Conservation (phyloP, 768 basidiomycete genomes). For the Psilocybe tampanensis region DNA sequence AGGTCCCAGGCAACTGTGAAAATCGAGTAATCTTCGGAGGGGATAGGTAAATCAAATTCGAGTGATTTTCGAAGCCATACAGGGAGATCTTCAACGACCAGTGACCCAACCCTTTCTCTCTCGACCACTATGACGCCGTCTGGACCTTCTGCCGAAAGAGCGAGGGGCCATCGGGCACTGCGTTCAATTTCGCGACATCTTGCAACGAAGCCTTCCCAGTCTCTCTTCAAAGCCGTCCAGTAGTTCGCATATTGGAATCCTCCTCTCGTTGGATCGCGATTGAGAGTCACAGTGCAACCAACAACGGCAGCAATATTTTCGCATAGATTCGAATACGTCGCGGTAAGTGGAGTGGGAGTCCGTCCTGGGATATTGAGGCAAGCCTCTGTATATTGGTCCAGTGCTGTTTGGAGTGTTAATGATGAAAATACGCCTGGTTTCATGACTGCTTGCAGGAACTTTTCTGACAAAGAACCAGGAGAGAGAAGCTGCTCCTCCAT, state of each 20-base stretch:
- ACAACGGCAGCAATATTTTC: slow-evolving; percentile 85
- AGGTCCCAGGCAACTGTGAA: slow-evolving; percentile 67
- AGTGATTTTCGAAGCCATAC: slow-evolving; percentile 58
- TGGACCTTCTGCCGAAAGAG: slow-evolving; percentile 51
- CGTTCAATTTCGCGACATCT: slow-evolving; percentile 91
- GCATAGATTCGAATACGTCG: slow-evolving; percentile 64
- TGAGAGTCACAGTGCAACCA: slow-evolving; percentile 79
- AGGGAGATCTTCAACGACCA: slow-evolving; percentile 69
- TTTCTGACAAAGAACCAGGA: slow-evolving; percentile 72
- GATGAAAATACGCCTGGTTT: slow-evolving; percentile 88
- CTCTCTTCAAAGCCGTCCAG: slow-evolving; percentile 83
- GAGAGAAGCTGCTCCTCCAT: slow-evolving; percentile 82
- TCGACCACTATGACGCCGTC: slow-evolving; percentile 66
- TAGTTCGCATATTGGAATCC: slow-evolving; percentile 77
- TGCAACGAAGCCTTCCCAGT: slow-evolving; percentile 96
- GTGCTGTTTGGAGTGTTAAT: slow-evolving; percentile 76
- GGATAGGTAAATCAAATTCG: slow-evolving; percentile 36
- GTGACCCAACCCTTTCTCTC: slow-evolving; percentile 71
- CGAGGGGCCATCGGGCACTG: slow-evolving; percentile 79
- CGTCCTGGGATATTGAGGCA: slow-evolving; percentile 66
- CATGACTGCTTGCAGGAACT: slow-evolving; percentile 83
- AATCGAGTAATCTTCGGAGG: slow-evolving; percentile 57
- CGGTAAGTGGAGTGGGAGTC: slow-evolving; percentile 54
- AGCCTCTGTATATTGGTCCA: slow-evolving; percentile 79
- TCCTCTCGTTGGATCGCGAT: slow-evolving; percentile 76